phyloP scores from a whole-genome alignment of 2,329 filamentous ascomycete species.

The Fusarium sp. region DNA sequence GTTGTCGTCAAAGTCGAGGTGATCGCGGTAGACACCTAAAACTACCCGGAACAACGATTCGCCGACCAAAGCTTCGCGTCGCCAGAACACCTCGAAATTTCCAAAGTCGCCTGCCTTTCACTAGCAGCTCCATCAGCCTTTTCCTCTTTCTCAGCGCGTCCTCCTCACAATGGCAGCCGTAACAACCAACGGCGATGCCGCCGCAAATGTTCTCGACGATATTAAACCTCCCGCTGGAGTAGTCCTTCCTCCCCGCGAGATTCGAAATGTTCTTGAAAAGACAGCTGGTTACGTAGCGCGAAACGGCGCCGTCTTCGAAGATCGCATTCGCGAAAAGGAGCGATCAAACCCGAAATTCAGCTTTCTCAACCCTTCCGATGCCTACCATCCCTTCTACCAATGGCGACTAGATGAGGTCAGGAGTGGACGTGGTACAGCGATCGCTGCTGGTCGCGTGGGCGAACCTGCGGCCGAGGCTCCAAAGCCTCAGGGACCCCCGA shows the following conservation, averaged over 20 bases:
- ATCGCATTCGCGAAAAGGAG: slow-evolving; percentile 87
- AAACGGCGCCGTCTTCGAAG: slow-evolving; percentile 76
- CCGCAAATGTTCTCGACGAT: slow-evolving; percentile 64
- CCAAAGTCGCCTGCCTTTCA: slow-evolving; percentile 15
- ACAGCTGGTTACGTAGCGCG: slow-evolving; percentile 89
- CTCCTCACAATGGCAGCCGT: slow-evolving; percentile 44
- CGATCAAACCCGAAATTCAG: slow-evolving; percentile 88
- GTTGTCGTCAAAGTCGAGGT: background rate
- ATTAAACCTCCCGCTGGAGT: slow-evolving; percentile 84
- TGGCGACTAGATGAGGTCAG: slow-evolving; percentile 91
- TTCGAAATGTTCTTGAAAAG: slow-evolving; percentile 87
- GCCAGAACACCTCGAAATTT: slow-evolving; percentile 40
- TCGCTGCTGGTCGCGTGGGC: slow-evolving; percentile 78
- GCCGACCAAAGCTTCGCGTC: slow-evolving; percentile 32
- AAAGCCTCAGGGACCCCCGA: slow-evolving; percentile 82
- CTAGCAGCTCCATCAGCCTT: slow-evolving; percentile 16
- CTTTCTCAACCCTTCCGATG: slow-evolving; percentile 81
- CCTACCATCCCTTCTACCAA: slow-evolving; percentile 87
- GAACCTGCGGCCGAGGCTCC: slow-evolving; percentile 64
- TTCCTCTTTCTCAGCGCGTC: slow-evolving; percentile 4
- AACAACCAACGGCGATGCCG: slow-evolving; percentile 62
- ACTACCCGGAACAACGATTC: slow-evolving; percentile 13
- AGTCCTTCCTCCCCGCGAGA: slow-evolving; percentile 88
- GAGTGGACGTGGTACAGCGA: slow-evolving; percentile 80
- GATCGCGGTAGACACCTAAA: background rate